Base-by-base conservation (phyloP, 2,329 filamentous ascomycete species). In the Phaeosphaeriaceae sp. region DNA sequence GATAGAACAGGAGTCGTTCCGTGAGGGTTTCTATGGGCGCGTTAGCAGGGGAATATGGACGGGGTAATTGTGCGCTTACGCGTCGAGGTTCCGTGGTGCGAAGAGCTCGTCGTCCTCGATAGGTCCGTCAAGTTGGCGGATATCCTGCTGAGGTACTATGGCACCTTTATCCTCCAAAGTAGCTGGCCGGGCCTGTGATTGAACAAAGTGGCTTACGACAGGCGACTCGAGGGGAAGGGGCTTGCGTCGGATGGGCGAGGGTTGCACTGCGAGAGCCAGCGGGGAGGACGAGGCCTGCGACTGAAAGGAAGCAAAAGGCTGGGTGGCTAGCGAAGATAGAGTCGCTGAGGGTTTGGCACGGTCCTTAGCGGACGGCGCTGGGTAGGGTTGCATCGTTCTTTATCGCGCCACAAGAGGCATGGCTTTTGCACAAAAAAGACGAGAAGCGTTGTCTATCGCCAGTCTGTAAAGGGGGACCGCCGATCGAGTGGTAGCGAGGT, bases 221-320 rank as follows among this genome's bases (percentile, higher is more conserved):
- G 83, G 80, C 51, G 83, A 81, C 76, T 80, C 80, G 58, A 78
- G 75, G 60, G 84, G 85, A 61, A 87, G 74, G 67, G 85, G 84
- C 72, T 86, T 86, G 65, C 84, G 80, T 66, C 81, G 81, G 58
- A 85, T 77, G 54, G 79, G 77, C 15, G 52, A 42, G 60, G 80
- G 78, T 61, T 70, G 70, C 56, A 69, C 58, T 13, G 62, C 64
- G 25, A 63, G 48, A 25, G 63, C 58, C 10, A 56, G 48, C 42
- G 79, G 71, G 57, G 74, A 70, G 57, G 79, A 74, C 44, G 76
- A 76, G 42, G 78, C 70, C 62, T 79, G 77, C 33, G 78, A 76
- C 51, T 76, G 78, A 69, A 81, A 81, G 60, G 76, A 72, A 55
- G 78, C 76, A 68, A 81, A 81, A 47, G 79, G 79, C 59, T 77